Evolutionary conservation across 352 stramenopile species (phyloP), one percentile per base, ranked within the genome.

Genomic region (Aphanomyces invadans): DNA sequence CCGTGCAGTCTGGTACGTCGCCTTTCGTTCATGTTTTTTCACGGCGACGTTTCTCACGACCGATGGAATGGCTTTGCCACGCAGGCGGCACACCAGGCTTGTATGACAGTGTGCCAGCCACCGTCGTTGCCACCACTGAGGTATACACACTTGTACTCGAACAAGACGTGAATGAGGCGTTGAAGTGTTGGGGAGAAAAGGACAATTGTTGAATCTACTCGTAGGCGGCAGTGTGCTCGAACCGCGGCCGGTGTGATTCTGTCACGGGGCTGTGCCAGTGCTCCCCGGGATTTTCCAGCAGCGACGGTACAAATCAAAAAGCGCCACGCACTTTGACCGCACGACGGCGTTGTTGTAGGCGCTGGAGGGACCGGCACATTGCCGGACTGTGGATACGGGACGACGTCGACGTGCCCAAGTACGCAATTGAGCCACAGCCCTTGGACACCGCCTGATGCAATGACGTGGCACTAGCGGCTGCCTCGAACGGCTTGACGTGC

Each of bases 371-470:
- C 29, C 17, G 82, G 82, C 0, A 71, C 54, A 5, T 69, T 68
- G n/a, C 78, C 76, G 19, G 80, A 89, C 63, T 90, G 82, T 45
- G 82, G 82, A 5, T 74, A 63, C 4, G 70, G 67, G 7, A 65
- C 62, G 0, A 53, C 75, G 0, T 59, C 74, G 2, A 42, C 31
- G 9, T 90, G 82, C 62, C 80, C 54, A 79, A 23, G 57, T 65
- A 55, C 11, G 26, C 0, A 12, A 31, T 0, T 33, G 75, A n/a
- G n/a, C n/a, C 31, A 31, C 39, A 21, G 21, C 17, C 3, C 9
- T 5, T 4, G 15, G 23, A 29, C 21, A 26, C 19, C 11, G 9
- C 10, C 9, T 1, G 31, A 52, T 64, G n/a, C 84, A 92, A n/a
- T n/a, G n/a, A n/a, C n/a, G n/a, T 63, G 90, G 89, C n/a, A 23